A percentile compares a stretch with the other conserved stretches of the same genome.
These are phyloP conservation scores for Melampsora occidentalis DNA, from an alignment of 1,284 basidiomycete species.

Conservation along the genomic window DNA sequence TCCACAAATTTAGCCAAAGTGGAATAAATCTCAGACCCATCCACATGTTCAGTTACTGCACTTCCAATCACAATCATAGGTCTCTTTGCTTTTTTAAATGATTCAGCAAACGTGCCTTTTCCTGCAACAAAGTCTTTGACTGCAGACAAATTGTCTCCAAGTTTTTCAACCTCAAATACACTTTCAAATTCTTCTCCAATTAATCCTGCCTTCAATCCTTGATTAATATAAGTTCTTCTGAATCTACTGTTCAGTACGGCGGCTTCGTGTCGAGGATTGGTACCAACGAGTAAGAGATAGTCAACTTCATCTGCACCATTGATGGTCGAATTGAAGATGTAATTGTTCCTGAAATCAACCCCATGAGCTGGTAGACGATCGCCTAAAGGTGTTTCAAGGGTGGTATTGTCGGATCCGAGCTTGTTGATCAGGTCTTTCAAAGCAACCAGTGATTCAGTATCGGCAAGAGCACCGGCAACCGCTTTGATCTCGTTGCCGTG, in stretches of 20 bases:
- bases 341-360: slow-evolving; percentile 90
- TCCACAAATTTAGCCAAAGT: slow-evolving; percentile 77
- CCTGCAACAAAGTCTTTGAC: slow-evolving; percentile 70
- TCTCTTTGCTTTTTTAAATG: slow-evolving; percentile 85
- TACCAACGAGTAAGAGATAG: slow-evolving; percentile 87
- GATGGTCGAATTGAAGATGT: slow-evolving; percentile 94
- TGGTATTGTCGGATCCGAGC: slow-evolving; percentile 91
- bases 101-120: slow-evolving; percentile 75
- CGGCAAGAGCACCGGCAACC: slow-evolving; percentile 85
- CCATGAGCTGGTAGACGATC: slow-evolving; percentile 66
- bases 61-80: slow-evolving; percentile 92
- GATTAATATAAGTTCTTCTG: slow-evolving; percentile 87
- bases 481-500: slow-evolving; percentile 94
- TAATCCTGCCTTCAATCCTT: slow-evolving; percentile 77
- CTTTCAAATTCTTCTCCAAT: slow-evolving; percentile 90
- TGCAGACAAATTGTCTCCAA: slow-evolving; percentile 76
- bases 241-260: slow-evolving; percentile 96
- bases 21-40: slow-evolving; percentile 76
- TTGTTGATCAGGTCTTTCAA: slow-evolving; percentile 92
- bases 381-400: slow-evolving; percentile 72
- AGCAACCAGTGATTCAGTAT: slow-evolving; percentile 88
- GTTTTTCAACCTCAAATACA: slow-evolving; percentile 87
- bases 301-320: slow-evolving; percentile 88
- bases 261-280: slow-evolving; percentile 95
- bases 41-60: slow-evolving; percentile 78